These are phyloP conservation scores for Backusella tuberculispora DNA, from an alignment of 192 early-diverging fungal genomes.

Conservation along the genomic window DNA sequence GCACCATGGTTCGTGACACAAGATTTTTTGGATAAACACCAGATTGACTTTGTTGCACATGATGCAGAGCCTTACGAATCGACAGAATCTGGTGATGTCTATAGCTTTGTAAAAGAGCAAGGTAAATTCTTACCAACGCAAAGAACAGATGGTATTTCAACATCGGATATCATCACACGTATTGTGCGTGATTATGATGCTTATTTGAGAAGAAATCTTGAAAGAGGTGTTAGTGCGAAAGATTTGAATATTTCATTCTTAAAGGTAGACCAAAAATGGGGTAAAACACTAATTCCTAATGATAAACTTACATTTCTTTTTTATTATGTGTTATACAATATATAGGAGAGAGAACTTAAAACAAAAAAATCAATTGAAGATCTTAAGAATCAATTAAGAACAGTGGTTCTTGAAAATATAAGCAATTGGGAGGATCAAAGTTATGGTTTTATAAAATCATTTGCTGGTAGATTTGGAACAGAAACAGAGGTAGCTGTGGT, in stretches of 20 bases:
- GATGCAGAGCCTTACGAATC: constrained; percentile 80
- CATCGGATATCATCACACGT: constrained; percentile 82
- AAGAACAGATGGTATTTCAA: constrained; percentile 83
- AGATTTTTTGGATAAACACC: constrained; percentile 74
- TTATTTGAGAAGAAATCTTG: constrained; percentile 82
- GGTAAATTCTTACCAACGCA: constrained; percentile 67
- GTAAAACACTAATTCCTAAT: not conserved
- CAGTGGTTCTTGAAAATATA: constrained; percentile 68
- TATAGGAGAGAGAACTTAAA: constrained; percentile 70
- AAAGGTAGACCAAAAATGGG: constrained; percentile 50
- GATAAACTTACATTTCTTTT: not conserved
- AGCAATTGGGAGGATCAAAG: constrained; percentile 73
- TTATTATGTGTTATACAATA: not conserved
- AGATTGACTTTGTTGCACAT: constrained; percentile 85
- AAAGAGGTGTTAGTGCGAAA: constrained; percentile 78
- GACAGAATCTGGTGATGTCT: constrained; percentile 75
- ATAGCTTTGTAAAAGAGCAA: constrained; percentile 79
- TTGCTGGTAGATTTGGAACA: constrained; percentile 66
- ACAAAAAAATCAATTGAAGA: constrained; percentile 75
- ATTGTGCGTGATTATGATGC: constrained; percentile 86
- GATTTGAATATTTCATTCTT: constrained; percentile 82
- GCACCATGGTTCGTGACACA: constrained; percentile 81
- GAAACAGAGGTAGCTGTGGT: constrained; percentile 52
- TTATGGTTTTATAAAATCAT: constrained; percentile 73
- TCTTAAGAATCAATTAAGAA: constrained; percentile 67